phyloP scores from a whole-genome alignment of 2,329 filamentous ascomycete species.

The Aureobasidium subglaciale region DNA sequence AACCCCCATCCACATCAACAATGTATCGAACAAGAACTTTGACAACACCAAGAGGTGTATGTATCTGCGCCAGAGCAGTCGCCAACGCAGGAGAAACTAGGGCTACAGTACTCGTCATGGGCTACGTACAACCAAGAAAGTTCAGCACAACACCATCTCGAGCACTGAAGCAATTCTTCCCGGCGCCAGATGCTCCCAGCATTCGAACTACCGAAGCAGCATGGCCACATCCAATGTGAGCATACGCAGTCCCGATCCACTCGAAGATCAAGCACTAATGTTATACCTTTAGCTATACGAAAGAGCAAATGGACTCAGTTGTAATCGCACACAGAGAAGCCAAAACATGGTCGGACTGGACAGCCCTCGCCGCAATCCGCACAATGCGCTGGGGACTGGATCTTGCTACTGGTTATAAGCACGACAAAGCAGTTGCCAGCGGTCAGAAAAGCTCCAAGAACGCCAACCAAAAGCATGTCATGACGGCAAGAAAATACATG shows the following conservation, averaged over 20 bases:
- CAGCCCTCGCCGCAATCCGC: slow-evolving; percentile 70
- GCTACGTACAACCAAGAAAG: slow-evolving; percentile 24
- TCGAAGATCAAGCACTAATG: background rate
- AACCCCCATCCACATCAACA: slow-evolving; percentile 2
- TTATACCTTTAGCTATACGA: slow-evolving; percentile 52
- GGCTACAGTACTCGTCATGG: background rate
- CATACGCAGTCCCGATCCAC: background rate
- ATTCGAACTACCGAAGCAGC: slow-evolving; percentile 41
- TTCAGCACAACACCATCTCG: slow-evolving; percentile 35
- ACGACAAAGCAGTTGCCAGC: slow-evolving; percentile 49
- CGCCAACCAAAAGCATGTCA: slow-evolving; percentile 55
- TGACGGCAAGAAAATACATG: slow-evolving; percentile 85
- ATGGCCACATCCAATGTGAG: slow-evolving; percentile 43
- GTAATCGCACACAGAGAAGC: slow-evolving; percentile 69
- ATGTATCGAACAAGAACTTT: slow-evolving; percentile 25
- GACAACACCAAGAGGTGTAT: slow-evolving; percentile 4
- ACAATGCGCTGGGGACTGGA: slow-evolving; percentile 75
- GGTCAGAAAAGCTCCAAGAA: slow-evolving; percentile 36
- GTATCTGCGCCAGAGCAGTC: slow-evolving; percentile 1
- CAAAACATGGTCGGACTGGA: slow-evolving; percentile 65
- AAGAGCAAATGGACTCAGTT: slow-evolving; percentile 69
- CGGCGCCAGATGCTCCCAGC: slow-evolving; percentile 35
- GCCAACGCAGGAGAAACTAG: background rate
- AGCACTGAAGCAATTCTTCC: slow-evolving; percentile 41
- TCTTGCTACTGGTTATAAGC: slow-evolving; percentile 69